Evolutionary conservation across 176 grass and related monocot species (phyloP).

Genomic region (Eremochloa ophiuroides): DNA sequence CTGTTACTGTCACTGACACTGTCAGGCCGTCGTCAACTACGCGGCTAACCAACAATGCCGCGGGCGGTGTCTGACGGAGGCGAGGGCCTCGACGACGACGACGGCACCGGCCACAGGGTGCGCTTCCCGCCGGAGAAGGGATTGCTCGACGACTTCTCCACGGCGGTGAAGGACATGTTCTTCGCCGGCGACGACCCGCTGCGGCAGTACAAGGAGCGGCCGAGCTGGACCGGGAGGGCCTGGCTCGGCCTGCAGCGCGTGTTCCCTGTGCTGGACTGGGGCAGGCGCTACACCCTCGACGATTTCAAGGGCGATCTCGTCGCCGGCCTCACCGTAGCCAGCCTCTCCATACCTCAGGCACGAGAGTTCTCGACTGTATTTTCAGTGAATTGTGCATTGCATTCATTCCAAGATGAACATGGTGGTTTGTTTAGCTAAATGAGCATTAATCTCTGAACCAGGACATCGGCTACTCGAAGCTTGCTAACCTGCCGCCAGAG

Average conservation of each 20-base stretch:
- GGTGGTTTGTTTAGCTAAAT: too few relatives aligned
- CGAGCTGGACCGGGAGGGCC: slow-evolving; percentile 35
- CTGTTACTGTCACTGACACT: too few relatives aligned
- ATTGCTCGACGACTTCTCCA: slow-evolving; percentile 31
- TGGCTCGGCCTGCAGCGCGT: slow-evolving; percentile 47
- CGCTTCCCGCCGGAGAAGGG: slow-evolving; percentile 38
- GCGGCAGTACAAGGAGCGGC: slow-evolving; percentile 62
- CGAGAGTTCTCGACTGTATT: too few relatives aligned
- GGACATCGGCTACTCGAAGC: slow-evolving; percentile 92
- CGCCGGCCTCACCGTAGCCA: slow-evolving; percentile 81
- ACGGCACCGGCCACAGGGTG: slow-evolving; percentile 39
- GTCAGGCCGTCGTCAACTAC: too few relatives aligned
- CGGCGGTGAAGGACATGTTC: slow-evolving; percentile 58
- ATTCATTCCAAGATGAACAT: too few relatives aligned
- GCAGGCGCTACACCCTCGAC: slow-evolving; percentile 47
- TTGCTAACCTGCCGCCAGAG: slow-evolving; percentile 54
- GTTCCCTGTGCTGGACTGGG: slow-evolving; percentile 85
- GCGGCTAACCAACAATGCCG: background rate
- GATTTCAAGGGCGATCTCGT: slow-evolving; percentile 72
- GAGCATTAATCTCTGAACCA: background rate
- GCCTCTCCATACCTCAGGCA: slow-evolving; percentile 83
- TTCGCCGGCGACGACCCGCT: slow-evolving; percentile 73
- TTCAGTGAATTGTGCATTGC: too few relatives aligned
- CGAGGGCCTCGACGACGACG: background rate
- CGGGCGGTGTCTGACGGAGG: slow-evolving; percentile 32